Base-by-base conservation (phyloP, 2,329 filamentous ascomycete genomes). In the Aspergillus fumigatiaffinis region DNA sequence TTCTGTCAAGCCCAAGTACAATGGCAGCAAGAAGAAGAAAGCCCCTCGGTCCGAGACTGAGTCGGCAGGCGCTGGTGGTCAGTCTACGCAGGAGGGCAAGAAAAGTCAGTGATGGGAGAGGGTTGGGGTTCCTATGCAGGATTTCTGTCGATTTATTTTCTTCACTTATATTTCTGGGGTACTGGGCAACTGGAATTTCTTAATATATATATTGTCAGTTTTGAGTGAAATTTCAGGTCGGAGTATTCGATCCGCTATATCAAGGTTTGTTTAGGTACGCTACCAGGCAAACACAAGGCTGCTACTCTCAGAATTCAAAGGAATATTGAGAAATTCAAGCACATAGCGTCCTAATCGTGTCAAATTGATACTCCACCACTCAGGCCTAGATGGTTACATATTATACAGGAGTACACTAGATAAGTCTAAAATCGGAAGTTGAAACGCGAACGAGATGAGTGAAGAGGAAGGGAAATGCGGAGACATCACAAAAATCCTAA, bases 1-100 rank as follows among this genome's bases (percentile, higher is more conserved):
- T 28, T 73, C 73, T 35, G 67, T 69, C 21, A 64, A 73, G 59
- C 67, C 73, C 25, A 70, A 62, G 60, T 68, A 68, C 55, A 69
- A 66, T 58, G 53, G 53, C 23, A 52, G 52, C 32, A 68, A 67
- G 62, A 58, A 63, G 57, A 60, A 65, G 57, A 46, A 23, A 23
- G 23, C 54, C 26, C 56, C 51, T 35, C 51, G 52, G 38, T 25
- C 54, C 7, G 59, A 52, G 48, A 53, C 56, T 25, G 55, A 65
- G 53, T 52, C 58, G 48, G 42, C 49, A 29, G 44, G 54, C 17
- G 56, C 58, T 47, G 55, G 41, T 23, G 62, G 69, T 29, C 56
- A 62, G 50, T 23, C 32, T 6, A 50, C n/a, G 14, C 42, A 59
- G 44, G 55, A 58, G 44, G 55, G 23, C 25, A 67, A 66, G 63